Percentiles rank a stretch among this genome's conserved stretches.
Conservation (phyloP, 179 eudicot genomes). For the Beta macrorhiza region DNA sequence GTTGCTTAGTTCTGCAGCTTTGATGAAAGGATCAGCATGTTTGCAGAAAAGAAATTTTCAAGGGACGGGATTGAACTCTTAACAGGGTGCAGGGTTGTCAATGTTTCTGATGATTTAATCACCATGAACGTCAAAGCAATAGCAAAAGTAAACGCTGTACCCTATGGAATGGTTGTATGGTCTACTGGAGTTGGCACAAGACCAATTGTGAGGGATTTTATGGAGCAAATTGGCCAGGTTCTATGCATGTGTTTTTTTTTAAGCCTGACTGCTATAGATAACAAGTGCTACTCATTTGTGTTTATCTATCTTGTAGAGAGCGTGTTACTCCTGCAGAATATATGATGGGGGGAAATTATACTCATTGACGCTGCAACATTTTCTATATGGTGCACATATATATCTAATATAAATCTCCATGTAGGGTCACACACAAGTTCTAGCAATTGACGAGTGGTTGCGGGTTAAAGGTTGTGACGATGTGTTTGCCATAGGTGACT, state of each 20-base stretch:
- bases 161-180: slow-evolving; percentile 92
- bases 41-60: slow-evolving; percentile 74
- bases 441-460: slow-evolving; percentile 91
- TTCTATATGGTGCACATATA: background rate
- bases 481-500: slow-evolving; percentile 81
- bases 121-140: slow-evolving; percentile 56
- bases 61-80: slow-evolving; percentile 86
- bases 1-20: slow-evolving; percentile 47
- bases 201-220: slow-evolving; percentile 81
- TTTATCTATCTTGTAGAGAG: background rate
- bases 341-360: background rate
- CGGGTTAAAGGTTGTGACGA: slow-evolving; percentile 60
- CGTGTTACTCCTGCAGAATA: background rate
- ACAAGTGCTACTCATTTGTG: background rate
- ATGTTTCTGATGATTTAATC: slow-evolving; percentile 55
- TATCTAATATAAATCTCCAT: slow-evolving; percentile 13
- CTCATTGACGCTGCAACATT: background rate
- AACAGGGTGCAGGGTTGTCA: slow-evolving; percentile 70
- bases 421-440: slow-evolving; percentile 66
- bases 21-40: slow-evolving; percentile 82
- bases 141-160: slow-evolving; percentile 47
- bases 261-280: background rate
- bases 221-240: slow-evolving; percentile 93
- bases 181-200: slow-evolving; percentile 86
- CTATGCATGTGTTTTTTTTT: background rate